phyloP scores from a whole-genome alignment of 1,139 yeast species.

The Candida mesenterica region DNA sequence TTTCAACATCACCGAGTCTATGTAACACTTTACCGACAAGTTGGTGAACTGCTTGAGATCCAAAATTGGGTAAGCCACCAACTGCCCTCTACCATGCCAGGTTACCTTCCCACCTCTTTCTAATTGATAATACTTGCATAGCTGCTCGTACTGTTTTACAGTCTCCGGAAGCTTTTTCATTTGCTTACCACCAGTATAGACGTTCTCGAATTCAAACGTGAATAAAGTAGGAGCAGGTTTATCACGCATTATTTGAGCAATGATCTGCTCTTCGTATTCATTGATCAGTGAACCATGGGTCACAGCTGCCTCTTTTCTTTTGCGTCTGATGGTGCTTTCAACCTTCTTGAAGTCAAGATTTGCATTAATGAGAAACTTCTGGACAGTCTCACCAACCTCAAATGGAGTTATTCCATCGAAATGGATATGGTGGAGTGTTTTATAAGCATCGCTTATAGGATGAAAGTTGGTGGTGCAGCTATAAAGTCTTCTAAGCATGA shows the following conservation, averaged over 20 bases:
- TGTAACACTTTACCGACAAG: conserved; percentile 73
- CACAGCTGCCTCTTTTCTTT: conserved; percentile 30
- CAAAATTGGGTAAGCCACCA: conserved; percentile 79
- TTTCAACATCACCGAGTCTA: conserved; percentile 62
- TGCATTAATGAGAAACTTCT: conserved; percentile 58
- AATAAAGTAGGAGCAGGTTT: conserved; percentile 64
- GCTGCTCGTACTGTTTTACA: conserved; percentile 37
- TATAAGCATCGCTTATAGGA: conserved; percentile 35
- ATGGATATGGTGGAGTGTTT: conserved; percentile 59
- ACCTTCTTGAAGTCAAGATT: conserved; percentile 62
- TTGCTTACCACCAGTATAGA: conserved; percentile 87
- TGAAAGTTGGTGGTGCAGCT: conserved; percentile 24
- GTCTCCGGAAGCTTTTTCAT: conserved; percentile 50
- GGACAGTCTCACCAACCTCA: conserved; percentile 58
- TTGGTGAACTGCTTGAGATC: conserved; percentile 64
- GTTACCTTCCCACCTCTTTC: conserved; percentile 97
- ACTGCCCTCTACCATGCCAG: conserved; percentile 95
- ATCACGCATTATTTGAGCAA: conserved; percentile 46
- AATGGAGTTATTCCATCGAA: conserved; percentile 58
- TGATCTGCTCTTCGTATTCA: conserved; percentile 46
- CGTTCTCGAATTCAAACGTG: conserved; percentile 80
- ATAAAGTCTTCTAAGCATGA: conserved; percentile 6
- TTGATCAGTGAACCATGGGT: conserved; percentile 41
- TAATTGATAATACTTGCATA: conserved; percentile 60
- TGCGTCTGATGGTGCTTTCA: conserved; percentile 46